These are phyloP conservation scores for Chaetothyriales sp. DNA, from an alignment of 2,329 filamentous ascomycete genomes.

Conservation along the genomic window DNA sequence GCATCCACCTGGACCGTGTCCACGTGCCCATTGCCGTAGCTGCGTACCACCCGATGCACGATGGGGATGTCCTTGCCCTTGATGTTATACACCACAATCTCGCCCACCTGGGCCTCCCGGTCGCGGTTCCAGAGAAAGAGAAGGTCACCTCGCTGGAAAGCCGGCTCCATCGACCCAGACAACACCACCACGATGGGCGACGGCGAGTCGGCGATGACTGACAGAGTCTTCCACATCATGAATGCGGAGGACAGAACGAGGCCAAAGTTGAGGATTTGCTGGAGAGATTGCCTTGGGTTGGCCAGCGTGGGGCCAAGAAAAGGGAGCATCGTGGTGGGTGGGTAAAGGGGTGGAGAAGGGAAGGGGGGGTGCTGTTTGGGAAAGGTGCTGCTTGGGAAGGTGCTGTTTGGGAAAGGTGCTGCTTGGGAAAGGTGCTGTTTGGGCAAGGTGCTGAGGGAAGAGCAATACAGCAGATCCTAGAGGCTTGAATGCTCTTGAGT, in stretches of 20 bases:
- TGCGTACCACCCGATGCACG: slow-evolving; percentile 78
- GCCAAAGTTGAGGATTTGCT: slow-evolving; percentile 78
- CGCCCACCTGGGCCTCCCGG: slow-evolving; percentile 51
- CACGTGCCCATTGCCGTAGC: slow-evolving; percentile 34
- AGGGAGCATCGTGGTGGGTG: slow-evolving; percentile 48
- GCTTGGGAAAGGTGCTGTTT: no score
- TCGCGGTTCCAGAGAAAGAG: slow-evolving; percentile 51
- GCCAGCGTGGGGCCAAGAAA: slow-evolving; percentile 42
- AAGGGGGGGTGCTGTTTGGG: background rate
- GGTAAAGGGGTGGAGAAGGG: slow-evolving; percentile 28
- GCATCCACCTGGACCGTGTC: background rate
- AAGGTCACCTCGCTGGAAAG: slow-evolving; percentile 51
- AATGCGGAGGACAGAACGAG: slow-evolving; percentile 83
- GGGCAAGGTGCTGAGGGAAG: background rate
- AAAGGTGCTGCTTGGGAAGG: no score
- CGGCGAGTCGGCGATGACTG: slow-evolving; percentile 59
- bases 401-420: no score
- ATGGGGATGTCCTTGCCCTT: slow-evolving; percentile 93
- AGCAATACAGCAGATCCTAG: background rate
- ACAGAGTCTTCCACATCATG: slow-evolving; percentile 90
- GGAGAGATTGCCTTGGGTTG: slow-evolving; percentile 67
- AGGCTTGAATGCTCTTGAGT: background rate
- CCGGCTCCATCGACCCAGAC: slow-evolving; percentile 55
- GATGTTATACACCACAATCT: slow-evolving; percentile 72
- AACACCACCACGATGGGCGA: slow-evolving; percentile 55